Evolutionary conservation across 805 yeast species (phyloP).

Genomic region (Wickerhamomyces sydowiorum): DNA sequence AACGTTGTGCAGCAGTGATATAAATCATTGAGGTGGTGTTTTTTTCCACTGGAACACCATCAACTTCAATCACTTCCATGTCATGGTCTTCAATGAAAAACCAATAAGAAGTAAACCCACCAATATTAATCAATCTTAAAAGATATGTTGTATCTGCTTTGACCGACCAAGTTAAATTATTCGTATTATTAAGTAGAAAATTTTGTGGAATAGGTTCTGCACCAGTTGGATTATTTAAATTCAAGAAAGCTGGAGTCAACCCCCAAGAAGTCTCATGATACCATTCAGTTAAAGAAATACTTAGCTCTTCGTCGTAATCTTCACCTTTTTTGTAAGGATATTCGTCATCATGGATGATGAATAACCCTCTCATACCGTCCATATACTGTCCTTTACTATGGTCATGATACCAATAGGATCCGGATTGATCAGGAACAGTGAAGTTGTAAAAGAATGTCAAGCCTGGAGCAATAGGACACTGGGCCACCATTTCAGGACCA

Average conservation of each 20-base stretch:
- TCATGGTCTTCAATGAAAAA: constrained; percentile 48
- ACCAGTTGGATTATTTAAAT: constrained; percentile 25
- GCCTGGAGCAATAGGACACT: constrained; percentile 41
- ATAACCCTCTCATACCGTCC: constrained; percentile 44
- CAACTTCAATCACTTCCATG: constrained; percentile 51
- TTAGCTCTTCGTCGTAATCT: constrained; percentile 41
- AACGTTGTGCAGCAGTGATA: constrained; percentile 73
- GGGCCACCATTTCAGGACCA: constrained; percentile 45
- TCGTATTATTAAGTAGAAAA: constrained; percentile 40
- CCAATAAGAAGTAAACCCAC: constrained; percentile 53
- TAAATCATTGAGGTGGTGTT: constrained; percentile 37
- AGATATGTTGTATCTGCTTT: constrained; percentile 40
- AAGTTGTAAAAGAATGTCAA: constrained; percentile 36
- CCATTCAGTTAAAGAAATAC: constrained; percentile 41
- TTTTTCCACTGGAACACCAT: constrained; percentile 47
- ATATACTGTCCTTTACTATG: constrained; percentile 41
- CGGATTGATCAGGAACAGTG: constrained; percentile 32
- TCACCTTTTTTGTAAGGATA: no score
- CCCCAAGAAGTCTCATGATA: constrained; percentile 35
- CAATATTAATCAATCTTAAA: constrained; percentile 47
- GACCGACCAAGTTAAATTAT: constrained; percentile 37
- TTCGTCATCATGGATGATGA: constrained; percentile 32
- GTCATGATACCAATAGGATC: constrained; percentile 54
- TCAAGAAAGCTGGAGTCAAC: constrained; percentile 22
- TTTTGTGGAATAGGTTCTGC: constrained; percentile 45